phyloP scores from a whole-genome alignment of 768 basidiomycete species.

The Gymnopilus dilepis region DNA sequence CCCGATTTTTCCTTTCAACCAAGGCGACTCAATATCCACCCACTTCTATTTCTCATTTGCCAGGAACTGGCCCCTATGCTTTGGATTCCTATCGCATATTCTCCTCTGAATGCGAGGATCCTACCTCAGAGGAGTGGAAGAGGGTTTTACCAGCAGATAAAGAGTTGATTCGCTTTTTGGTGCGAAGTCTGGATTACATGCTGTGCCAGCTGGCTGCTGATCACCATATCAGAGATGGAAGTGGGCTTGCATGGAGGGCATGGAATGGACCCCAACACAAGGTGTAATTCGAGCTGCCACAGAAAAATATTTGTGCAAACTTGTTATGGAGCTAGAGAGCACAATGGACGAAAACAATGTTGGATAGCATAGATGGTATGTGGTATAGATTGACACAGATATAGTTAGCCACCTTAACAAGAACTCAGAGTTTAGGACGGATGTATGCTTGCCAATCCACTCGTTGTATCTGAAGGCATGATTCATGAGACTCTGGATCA shows the following conservation, averaged over 20 bases:
- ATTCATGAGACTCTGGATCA: background rate
- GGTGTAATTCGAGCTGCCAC: slow-evolving; percentile 47
- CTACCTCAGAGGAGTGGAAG: slow-evolving; percentile 60
- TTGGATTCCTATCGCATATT: slow-evolving; percentile 81
- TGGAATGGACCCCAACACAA: slow-evolving; percentile 52
- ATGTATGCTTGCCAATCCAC: slow-evolving; percentile 55
- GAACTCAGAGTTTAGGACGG: slow-evolving; percentile 36
- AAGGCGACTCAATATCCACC: slow-evolving; percentile 39
- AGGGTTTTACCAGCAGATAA: slow-evolving; percentile 69
- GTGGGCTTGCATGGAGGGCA: slow-evolving; percentile 64
- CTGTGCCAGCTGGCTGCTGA: background rate
- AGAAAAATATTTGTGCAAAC: slow-evolving; percentile 40
- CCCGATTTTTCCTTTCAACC: slow-evolving; percentile 25
- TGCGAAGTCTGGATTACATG: slow-evolving; percentile 45
- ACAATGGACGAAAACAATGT: slow-evolving; percentile 5
- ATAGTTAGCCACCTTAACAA: background rate
- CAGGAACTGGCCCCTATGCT: slow-evolving; percentile 73
- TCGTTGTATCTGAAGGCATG: slow-evolving; percentile 56
- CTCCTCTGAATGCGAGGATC: slow-evolving; percentile 43
- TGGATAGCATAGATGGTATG: slow-evolving; percentile 3
- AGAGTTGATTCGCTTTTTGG: slow-evolving; percentile 70
- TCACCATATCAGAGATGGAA: slow-evolving; percentile 61
- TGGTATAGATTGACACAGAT: slow-evolving; percentile 8
- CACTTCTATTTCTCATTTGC: slow-evolving; percentile 60
- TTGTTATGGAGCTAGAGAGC: slow-evolving; percentile 45